Percentiles rank a stretch among this genome's conserved stretches.
These are phyloP conservation scores for Austroboletus eburneus DNA, from an alignment of 768 basidiomycete species.

Conservation along the genomic window DNA sequence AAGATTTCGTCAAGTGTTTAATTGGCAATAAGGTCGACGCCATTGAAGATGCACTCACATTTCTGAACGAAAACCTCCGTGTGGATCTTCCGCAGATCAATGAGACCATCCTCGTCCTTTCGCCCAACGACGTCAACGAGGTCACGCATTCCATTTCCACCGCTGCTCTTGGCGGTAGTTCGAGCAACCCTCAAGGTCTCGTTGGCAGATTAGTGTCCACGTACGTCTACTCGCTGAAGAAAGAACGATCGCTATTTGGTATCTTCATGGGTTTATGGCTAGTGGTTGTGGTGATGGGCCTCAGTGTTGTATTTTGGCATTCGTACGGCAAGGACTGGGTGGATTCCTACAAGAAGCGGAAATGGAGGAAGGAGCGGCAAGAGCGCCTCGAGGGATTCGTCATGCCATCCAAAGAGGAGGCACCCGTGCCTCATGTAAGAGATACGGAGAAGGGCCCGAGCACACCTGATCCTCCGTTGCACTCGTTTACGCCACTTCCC, in stretches of 20 bases:
- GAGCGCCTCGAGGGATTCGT: slow-evolving; percentile 43
- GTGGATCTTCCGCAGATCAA: slow-evolving; percentile 79
- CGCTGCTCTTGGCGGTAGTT: slow-evolving; percentile 68
- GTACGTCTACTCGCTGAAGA: slow-evolving; percentile 69
- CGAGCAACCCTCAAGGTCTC: slow-evolving; percentile 52
- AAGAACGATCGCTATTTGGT: slow-evolving; percentile 79
- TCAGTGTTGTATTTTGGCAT: slow-evolving; percentile 69
- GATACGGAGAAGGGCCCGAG: slow-evolving; percentile 24
- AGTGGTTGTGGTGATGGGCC: slow-evolving; percentile 76
- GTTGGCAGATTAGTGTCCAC: slow-evolving; percentile 68
- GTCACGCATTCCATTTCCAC: slow-evolving; percentile 75
- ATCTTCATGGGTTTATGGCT: slow-evolving; percentile 85
- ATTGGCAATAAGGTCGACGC: slow-evolving; percentile 89
- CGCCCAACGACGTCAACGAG: slow-evolving; percentile 66
- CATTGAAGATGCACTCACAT: slow-evolving; percentile 84
- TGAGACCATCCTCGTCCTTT: slow-evolving; percentile 70
- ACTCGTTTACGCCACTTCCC: slow-evolving; percentile 52
- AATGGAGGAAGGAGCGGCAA: slow-evolving; percentile 51
- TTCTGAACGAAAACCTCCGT: slow-evolving; percentile 83
- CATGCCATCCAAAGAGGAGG: slow-evolving; percentile 19
- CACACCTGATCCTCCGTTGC: slow-evolving; percentile 27
- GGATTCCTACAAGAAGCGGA: slow-evolving; percentile 44
- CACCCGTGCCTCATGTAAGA: slow-evolving; percentile 15
- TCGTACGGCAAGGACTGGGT: slow-evolving; percentile 49
- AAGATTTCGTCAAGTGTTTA: slow-evolving; percentile 85